Base-by-base conservation (phyloP, 768 basidiomycete species). In the Tulasnella sp. region DNA sequence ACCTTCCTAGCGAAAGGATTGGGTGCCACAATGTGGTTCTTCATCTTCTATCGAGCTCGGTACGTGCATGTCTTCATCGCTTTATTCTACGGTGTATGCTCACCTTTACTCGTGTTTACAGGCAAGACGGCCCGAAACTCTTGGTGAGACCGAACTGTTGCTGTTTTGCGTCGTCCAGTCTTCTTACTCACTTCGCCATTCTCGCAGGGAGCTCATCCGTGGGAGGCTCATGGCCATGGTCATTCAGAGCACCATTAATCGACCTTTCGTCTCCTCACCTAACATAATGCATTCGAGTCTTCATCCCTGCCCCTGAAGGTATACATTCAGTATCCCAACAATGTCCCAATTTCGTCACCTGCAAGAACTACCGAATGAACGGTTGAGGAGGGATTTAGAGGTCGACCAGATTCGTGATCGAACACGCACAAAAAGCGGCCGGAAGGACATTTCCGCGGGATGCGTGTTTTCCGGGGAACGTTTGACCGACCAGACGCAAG, bases 1-100 rank as follows among this genome's bases (percentile, higher is more conserved):
- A 86, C 85, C 73, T 87, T 93, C 79, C 84, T 95, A 36, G 86
- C 90, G 34, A 95, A 94, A 81, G 88, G 87, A 74, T 83, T 97
- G 62, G 95, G 95, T 65, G 95, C 94, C 39, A 86, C 88, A 32
- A 96, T 97, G 95, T 97, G 95, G 95, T 96, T 96, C 87, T 97
- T 95, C 84, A 94, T 97, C 79, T 96, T 97, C 84, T 97, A 95
- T 82, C 89, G 95, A 72, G 90, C 91, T 75, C 85, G 94, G 95
- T 96, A 77, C 78, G 52, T 26, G 19, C 11, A 29, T 59, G 90
- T 84, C 63, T 34, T 19, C 19, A 1, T 9, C 35, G n/a, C 35
- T 47, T 41, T 67, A 72, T 59, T 14, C 72, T 65, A 35, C 65
- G 32, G 1, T 26, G 44, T 6, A 41, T 71, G 35, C 69, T 66